Conservation (phyloP, 2,329 filamentous ascomycete genomes). For the Fusarium pilosicola region DNA sequence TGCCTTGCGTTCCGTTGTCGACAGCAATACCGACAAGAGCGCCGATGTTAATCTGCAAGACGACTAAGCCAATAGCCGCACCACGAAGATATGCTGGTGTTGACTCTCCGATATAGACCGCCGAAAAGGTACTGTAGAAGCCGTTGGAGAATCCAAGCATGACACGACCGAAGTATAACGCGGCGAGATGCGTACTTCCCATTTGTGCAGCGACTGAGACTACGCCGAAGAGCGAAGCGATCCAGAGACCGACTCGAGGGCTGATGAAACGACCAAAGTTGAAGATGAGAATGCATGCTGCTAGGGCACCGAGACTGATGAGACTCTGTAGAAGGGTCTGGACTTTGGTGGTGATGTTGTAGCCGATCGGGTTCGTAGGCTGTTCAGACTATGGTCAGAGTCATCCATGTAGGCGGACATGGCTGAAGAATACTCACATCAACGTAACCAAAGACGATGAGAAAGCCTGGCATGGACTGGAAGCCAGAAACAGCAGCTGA, state of each 20-base stretch:
- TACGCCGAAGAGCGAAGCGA: background rate
- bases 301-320: background rate
- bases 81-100: background rate
- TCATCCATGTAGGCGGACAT: fast-evolving
- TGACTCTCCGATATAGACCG: background rate
- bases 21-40: background rate
- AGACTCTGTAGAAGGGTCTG: background rate
- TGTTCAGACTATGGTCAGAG: background rate
- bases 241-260: background rate
- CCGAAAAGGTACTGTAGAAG: background rate
- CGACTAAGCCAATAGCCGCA: background rate
- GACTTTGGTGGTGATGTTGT: background rate
- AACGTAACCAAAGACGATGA: background rate
- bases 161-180: background rate
- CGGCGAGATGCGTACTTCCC: background rate
- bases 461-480: background rate
- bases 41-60: background rate
- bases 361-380: background rate
- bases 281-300: background rate
- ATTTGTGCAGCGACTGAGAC: background rate
- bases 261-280: background rate
- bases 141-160: background rate
- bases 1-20: background rate
- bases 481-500: background rate
- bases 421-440: background rate